A percentile compares a stretch with the other conserved stretches of the same genome.
Evolutionary conservation across 148 eudicot species (phyloP).

Genomic region (Rhododendron ferrugineum): DNA sequence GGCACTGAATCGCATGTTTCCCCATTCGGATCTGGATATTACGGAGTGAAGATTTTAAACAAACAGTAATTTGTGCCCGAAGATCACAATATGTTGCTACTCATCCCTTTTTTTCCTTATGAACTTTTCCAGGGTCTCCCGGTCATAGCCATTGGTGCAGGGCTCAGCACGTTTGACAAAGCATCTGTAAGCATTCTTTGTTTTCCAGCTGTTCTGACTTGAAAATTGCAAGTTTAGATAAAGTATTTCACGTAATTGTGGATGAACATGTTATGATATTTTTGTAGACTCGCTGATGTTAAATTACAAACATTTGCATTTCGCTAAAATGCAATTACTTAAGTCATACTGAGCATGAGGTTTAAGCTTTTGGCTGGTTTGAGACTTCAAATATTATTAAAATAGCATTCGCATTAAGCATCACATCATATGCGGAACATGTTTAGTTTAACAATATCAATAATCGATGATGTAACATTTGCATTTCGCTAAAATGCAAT

Average conservation of each 20-base stretch:
- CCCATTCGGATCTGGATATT: background rate
- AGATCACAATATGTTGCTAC: background rate
- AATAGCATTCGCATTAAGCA: background rate
- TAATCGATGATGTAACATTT: background rate
- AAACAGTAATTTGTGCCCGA: background rate
- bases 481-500: background rate
- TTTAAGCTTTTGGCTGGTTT: background rate
- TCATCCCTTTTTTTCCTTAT: background rate
- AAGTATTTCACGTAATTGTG: background rate
- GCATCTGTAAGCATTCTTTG: conserved; percentile 71
- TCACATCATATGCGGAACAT: background rate
- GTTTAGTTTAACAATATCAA: background rate
- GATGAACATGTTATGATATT: background rate
- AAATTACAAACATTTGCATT: background rate
- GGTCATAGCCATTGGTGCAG: conserved; percentile 81
- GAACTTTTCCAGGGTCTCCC: conserved; percentile 68
- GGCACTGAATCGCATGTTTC: background rate
- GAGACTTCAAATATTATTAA: background rate
- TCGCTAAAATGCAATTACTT: background rate
- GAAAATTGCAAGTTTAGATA: background rate
- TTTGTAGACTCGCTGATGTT: background rate
- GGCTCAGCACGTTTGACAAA: conserved; percentile 87
- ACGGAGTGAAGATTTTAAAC: background rate
- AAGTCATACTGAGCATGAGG: background rate
- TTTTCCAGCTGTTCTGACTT: background rate